Conservation (phyloP, 441 rosid genomes). For the Brassica hybrid region DNA sequence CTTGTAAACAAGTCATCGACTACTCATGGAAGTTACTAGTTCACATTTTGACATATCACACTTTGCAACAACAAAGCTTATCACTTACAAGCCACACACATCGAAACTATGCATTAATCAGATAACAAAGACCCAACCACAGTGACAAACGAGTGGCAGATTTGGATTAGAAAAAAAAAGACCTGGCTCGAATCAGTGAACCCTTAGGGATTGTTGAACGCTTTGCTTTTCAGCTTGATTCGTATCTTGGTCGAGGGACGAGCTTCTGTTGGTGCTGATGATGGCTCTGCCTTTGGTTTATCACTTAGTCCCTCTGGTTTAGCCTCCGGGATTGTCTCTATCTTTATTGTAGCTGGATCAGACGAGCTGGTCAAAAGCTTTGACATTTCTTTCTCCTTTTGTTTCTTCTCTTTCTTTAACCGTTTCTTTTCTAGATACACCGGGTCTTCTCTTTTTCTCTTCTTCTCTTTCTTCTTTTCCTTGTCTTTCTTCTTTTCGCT, state of each 20-base stretch:
- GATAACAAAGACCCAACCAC: neutral
- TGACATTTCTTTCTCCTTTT: slow-evolving; percentile 76
- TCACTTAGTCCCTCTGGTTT: slow-evolving; percentile 57
- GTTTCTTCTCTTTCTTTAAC: slow-evolving; percentile 84
- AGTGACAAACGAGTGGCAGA: neutral
- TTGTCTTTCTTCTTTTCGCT: slow-evolving; percentile 59
- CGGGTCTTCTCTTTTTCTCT: slow-evolving; percentile 71
- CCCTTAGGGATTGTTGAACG: slow-evolving; percentile 44
- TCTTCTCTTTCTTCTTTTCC: slow-evolving; percentile 63
- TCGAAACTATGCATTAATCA: slow-evolving; percentile 21
- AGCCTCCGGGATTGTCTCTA: slow-evolving; percentile 40
- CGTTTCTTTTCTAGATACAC: slow-evolving; percentile 78
- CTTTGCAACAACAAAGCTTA: slow-evolving; percentile 1
- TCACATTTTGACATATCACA: slow-evolving; percentile 15
- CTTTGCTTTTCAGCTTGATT: slow-evolving; percentile 73
- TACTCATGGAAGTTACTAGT: neutral
- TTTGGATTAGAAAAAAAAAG: neutral
- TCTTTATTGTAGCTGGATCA: slow-evolving; percentile 42
- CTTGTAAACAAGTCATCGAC: neutral
- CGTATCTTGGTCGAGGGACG: slow-evolving; percentile 59
- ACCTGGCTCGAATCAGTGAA: neutral
- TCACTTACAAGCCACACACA: too few species aligned
- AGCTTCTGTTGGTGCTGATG: slow-evolving; percentile 54
- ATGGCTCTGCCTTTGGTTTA: slow-evolving; percentile 59
- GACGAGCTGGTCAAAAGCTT: slow-evolving; percentile 59